Evolutionary conservation across 2,329 filamentous ascomycete genomes (phyloP), one percentile per base, ranked within the genome.

Genomic region (Fusarium caatingaense): DNA sequence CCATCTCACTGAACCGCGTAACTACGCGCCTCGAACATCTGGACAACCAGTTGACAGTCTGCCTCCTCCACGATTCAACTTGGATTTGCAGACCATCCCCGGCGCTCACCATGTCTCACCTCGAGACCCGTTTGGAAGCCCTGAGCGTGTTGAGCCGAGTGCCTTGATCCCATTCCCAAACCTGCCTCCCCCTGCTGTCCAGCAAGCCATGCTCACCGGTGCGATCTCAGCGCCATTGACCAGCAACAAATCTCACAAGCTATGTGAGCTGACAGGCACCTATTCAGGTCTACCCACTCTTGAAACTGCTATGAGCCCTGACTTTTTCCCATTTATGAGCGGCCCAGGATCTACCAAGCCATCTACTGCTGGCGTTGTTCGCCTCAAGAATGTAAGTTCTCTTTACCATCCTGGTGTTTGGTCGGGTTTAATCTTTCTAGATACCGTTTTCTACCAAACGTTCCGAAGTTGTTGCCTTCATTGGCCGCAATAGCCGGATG

Each of bases 401-500:
- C 16, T 1, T 5, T 23, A 20, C 2, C 20, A 13, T 20, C 13
- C 13, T 16, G 11, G 10, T 3, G 3, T 20, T n/a, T 10, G 12
- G 18, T n/a, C n/a, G 10, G 46, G 60, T 59, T 60, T 46, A 20
- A 60, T n/a, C 32, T 8, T 48, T 37, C n/a, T 40, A 89, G 87
- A 88, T 89, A 60, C 88, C 87, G 0, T 89, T 88, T 68, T 78
- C 79, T 18, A 84, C 85, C 49, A 85, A 80, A 25, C 83, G 85
- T 6, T 76, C 84, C 16, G 87, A 90, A 73, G 78, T 90, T 20
- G 80, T 88, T 56, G 87, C 87, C 3, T 87, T 89, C 71, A 80
- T 90, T 20, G 88, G 88, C 5, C 84, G 86, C 51, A 88, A 86
- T 70, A 84, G 86, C 23, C 84, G 83, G 60, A 83, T 89, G 34